Conservation (phyloP, 352 stramenopile genomes). For the Pythium oligandrum region DNA sequence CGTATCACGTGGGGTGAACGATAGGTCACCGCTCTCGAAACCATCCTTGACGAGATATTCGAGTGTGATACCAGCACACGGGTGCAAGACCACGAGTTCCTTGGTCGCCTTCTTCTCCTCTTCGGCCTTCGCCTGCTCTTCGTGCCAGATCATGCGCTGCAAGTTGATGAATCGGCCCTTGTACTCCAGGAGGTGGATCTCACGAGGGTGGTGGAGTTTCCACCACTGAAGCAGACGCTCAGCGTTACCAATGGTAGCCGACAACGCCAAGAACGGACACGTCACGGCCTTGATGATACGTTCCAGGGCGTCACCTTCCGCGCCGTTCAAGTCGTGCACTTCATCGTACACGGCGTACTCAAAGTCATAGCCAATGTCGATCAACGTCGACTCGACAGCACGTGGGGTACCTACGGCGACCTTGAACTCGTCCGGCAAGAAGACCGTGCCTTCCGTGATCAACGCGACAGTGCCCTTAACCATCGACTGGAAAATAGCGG, state of each 20-base stretch:
- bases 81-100: slow-evolving; percentile 75
- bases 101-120: slow-evolving; percentile 39
- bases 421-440: slow-evolving; percentile 72
- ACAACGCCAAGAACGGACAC: slow-evolving; percentile 97
- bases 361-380: slow-evolving; percentile 91
- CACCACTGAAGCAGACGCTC: slow-evolving; percentile 93
- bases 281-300: slow-evolving; percentile 93
- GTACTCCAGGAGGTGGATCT: slow-evolving; percentile 93
- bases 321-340: slow-evolving; percentile 97
- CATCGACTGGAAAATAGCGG: slow-evolving; percentile 97
- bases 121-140: slow-evolving; percentile 36
- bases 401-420: slow-evolving; percentile 96
- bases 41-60: slow-evolving; percentile 82
- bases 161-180: slow-evolving; percentile 98
- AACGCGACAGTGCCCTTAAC: slow-evolving; percentile 95
- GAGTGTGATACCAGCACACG: slow-evolving; percentile 77
- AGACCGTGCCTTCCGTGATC: slow-evolving; percentile 90
- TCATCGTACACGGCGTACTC: slow-evolving; percentile 99
- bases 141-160: slow-evolving; percentile 94
- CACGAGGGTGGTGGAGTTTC: slow-evolving; percentile 82
- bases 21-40: slow-evolving; percentile 76
- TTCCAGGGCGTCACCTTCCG: slow-evolving; percentile 95
- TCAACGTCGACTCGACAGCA: slow-evolving; percentile 92
- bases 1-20: slow-evolving; percentile 97
- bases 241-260: slow-evolving; percentile 97